Percentiles rank a stretch among this genome's conserved stretches.
Evolutionary conservation across 768 basidiomycete genomes (phyloP).

Genomic region (Daedaleopsis nitida): DNA sequence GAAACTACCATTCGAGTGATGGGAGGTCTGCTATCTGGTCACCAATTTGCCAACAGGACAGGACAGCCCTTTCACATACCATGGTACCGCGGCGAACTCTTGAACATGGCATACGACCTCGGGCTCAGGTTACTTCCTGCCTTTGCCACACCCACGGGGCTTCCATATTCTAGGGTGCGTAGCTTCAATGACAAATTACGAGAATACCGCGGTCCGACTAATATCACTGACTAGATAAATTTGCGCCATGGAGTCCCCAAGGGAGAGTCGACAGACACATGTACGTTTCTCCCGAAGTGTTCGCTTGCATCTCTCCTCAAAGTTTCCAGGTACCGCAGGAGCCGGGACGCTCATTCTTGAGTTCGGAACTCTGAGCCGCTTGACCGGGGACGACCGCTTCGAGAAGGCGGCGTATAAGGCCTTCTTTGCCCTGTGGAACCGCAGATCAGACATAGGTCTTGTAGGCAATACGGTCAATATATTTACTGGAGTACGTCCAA

Average conservation of each 20-base stretch:
- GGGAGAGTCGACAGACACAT: constrained; percentile 83
- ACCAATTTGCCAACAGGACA: constrained; percentile 72
- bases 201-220: constrained; percentile 8
- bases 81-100: constrained; percentile 83
- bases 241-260: constrained; percentile 73
- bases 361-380: constrained; percentile 88
- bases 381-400: constrained; percentile 88
- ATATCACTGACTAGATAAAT: constrained; percentile 59
- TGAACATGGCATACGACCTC: constrained; percentile 83
- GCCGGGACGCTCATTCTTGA: constrained; percentile 93
- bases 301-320: too few species aligned
- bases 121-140: constrained; percentile 87
- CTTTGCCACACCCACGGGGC: constrained; percentile 86
- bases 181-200: constrained; percentile 18
- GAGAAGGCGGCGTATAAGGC: constrained; percentile 90
- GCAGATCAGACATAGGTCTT: constrained; percentile 79
- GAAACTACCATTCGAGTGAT: constrained; percentile 95
- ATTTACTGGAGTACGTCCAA: constrained; percentile 67
- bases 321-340: constrained; percentile 75
- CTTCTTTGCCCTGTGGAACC: constrained; percentile 93
- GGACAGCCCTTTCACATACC: constrained; percentile 73
- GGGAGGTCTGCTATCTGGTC: constrained; percentile 86
- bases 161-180: constrained; percentile 85
- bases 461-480: constrained; percentile 89
- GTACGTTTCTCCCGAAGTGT: constrained; percentile 43